A percentile compares a stretch with the other conserved stretches of the same genome.
phyloP scores from a whole-genome alignment of 2,329 filamentous ascomycete species.

The Trichoderma lentiforme region DNA sequence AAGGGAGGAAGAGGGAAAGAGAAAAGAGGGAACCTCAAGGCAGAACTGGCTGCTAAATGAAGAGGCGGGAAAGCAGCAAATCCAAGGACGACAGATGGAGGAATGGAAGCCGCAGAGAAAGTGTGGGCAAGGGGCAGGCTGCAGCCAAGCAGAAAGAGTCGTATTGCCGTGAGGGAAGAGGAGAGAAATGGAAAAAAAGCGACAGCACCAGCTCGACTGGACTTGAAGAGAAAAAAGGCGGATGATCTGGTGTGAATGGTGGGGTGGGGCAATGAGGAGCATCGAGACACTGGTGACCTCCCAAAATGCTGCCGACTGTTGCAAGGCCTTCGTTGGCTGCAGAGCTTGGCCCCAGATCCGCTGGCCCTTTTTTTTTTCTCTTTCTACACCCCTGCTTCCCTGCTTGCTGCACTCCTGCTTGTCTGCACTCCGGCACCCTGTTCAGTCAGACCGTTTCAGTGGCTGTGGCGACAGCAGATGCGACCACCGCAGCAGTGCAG shows the following conservation, averaged over 20 bases:
- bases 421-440: slow-evolving; percentile 9
- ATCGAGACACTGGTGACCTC: slow-evolving; percentile 17
- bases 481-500: slow-evolving; percentile 7
- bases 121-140: slow-evolving; percentile 11
- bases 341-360: slow-evolving; percentile 13
- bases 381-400: slow-evolving; percentile 7
- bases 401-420: slow-evolving; percentile 11
- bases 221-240: slow-evolving; percentile 12
- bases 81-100: slow-evolving; percentile 9
- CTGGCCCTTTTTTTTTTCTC: not conserved
- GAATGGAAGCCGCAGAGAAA: slow-evolving; percentile 1
- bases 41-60: slow-evolving; percentile 11
- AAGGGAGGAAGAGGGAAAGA: not conserved
- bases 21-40: slow-evolving; percentile 4
- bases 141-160: not conserved
- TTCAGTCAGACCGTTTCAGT: slow-evolving; percentile 10
- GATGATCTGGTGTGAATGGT: slow-evolving; percentile 17
- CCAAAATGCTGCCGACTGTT: slow-evolving; percentile 11
- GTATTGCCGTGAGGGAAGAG: slow-evolving; percentile 2
- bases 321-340: slow-evolving; percentile 16
- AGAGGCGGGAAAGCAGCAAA: slow-evolving; percentile 2
- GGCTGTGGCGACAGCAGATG: slow-evolving; percentile 6
- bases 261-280: slow-evolving; percentile 17
- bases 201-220: slow-evolving; percentile 4
- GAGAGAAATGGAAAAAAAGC: not conserved